These are phyloP conservation scores for Yarrowia sp. DNA, from an alignment of 805 yeast species.

Conservation along the genomic window DNA sequence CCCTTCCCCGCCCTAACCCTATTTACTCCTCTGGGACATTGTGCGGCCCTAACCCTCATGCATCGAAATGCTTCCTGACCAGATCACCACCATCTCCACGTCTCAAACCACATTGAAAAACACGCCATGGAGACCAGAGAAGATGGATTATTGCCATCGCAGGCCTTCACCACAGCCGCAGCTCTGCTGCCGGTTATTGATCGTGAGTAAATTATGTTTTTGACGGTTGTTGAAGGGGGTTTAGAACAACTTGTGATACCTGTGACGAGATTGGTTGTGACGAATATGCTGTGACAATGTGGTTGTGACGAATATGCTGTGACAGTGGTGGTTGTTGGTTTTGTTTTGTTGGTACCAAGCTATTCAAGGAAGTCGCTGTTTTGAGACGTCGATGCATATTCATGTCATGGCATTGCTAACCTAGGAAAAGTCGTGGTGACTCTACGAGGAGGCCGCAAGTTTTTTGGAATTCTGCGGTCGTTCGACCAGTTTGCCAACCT, in stretches of 20 bases:
- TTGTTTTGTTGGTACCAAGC: no score
- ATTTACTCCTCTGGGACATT: not conserved
- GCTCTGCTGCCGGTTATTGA: conserved; percentile 53
- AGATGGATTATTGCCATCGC: conserved; percentile 50
- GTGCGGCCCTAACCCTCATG: conserved; percentile 27
- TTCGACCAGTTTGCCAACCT: conserved; percentile 95
- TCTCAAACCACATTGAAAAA: not conserved
- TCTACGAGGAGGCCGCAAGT: conserved; percentile 85
- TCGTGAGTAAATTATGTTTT: conserved; percentile 44
- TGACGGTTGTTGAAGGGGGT: no score
- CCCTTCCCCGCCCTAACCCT: conserved; percentile 1
- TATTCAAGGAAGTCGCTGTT: no score
- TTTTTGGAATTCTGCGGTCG: conserved; percentile 89
- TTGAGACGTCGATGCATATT: no score
- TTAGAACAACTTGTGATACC: no score
- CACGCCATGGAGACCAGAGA: conserved; percentile 41
- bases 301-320: no score
- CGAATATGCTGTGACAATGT: no score
- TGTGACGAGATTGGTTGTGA: no score
- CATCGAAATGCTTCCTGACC: not conserved
- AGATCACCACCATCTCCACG: conserved; percentile 21
- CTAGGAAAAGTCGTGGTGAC: conserved; percentile 74
- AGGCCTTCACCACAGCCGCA: conserved; percentile 56
- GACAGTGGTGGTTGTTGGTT: no score
- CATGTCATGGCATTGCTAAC: no score